Evolutionary conservation across 768 basidiomycete genomes (phyloP).

Genomic region (Cystofilobasidium bisporidii): DNA sequence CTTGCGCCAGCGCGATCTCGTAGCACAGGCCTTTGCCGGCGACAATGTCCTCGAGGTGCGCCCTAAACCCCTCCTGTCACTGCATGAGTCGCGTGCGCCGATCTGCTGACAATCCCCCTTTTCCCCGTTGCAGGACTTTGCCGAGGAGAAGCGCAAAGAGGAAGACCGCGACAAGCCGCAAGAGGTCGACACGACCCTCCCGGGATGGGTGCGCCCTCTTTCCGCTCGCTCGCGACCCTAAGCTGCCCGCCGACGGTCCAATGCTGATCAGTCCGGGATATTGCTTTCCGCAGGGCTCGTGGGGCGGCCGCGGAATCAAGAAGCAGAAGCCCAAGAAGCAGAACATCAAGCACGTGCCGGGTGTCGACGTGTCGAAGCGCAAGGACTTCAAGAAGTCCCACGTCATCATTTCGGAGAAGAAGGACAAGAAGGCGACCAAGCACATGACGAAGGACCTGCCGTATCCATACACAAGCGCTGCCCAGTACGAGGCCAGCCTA

Average conservation of each 20-base stretch:
- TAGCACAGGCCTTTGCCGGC: slow-evolving; percentile 89
- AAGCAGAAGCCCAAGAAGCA: slow-evolving; percentile 47
- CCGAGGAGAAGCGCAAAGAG: slow-evolving; percentile 68
- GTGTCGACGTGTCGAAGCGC: slow-evolving; percentile 66
- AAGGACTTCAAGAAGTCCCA: slow-evolving; percentile 76
- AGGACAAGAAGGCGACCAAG: slow-evolving; percentile 84
- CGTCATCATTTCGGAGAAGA: slow-evolving; percentile 90
- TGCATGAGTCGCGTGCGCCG: no score
- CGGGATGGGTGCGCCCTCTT: slow-evolving; percentile 81
- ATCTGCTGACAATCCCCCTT: background rate
- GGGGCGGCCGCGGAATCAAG: slow-evolving; percentile 69
- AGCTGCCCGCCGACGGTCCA: slow-evolving; percentile 2
- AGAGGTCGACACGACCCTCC: slow-evolving; percentile 77
- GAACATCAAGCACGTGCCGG: slow-evolving; percentile 69
- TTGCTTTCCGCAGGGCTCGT: slow-evolving; percentile 57
- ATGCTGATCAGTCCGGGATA: no score
- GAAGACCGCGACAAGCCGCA: slow-evolving; percentile 77
- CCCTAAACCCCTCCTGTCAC: no score
- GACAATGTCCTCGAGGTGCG: slow-evolving; percentile 87
- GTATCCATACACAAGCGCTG: slow-evolving; percentile 84
- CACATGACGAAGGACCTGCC: slow-evolving; percentile 86
- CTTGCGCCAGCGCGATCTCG: slow-evolving; percentile 83
- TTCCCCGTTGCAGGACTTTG: slow-evolving; percentile 59
- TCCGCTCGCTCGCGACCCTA: background rate
- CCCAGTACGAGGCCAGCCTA: slow-evolving; percentile 81